phyloP scores from a whole-genome alignment of 2,329 filamentous ascomycete genomes.

The Didymosphaeria variabile region DNA sequence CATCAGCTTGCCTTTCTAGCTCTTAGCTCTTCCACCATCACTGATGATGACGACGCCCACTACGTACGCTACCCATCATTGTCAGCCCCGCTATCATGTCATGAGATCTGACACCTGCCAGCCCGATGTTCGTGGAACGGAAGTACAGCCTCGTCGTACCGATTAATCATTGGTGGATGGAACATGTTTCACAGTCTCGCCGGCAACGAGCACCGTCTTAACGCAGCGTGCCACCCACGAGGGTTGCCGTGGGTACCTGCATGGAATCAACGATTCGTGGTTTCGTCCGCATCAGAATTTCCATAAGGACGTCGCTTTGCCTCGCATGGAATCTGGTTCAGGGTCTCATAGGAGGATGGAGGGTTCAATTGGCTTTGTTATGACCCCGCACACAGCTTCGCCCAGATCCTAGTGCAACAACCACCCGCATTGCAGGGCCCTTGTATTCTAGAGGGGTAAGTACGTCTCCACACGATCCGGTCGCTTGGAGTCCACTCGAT shows the following conservation, averaged over 20 bases:
- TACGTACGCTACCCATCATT: not conserved
- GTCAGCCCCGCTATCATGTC: not conserved
- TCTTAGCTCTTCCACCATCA: not conserved
- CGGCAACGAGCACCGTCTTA: not conserved
- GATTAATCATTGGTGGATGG: not conserved
- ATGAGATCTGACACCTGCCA: not conserved
- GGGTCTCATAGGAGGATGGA: not conserved
- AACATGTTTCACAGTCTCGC: not conserved
- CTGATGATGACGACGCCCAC: not conserved
- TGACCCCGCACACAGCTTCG: not conserved
- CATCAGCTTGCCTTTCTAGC: not conserved
- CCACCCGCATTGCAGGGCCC: not conserved
- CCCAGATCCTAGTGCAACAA: not conserved
- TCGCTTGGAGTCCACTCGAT: not conserved
- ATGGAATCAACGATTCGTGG: not conserved
- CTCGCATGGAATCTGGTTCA: not conserved
- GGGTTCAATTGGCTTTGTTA: not conserved
- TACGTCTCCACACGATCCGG: not conserved
- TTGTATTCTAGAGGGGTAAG: not conserved
- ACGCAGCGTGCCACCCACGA: not conserved
- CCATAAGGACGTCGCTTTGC: not conserved
- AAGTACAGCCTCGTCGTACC: not conserved
- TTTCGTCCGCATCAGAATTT: not conserved
- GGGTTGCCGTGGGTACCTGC: constrained; percentile 2
- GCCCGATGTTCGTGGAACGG: not conserved